Evolutionary conservation across 169 alveolate species (phyloP).

Genomic region (Nephromyces sp.): DNA sequence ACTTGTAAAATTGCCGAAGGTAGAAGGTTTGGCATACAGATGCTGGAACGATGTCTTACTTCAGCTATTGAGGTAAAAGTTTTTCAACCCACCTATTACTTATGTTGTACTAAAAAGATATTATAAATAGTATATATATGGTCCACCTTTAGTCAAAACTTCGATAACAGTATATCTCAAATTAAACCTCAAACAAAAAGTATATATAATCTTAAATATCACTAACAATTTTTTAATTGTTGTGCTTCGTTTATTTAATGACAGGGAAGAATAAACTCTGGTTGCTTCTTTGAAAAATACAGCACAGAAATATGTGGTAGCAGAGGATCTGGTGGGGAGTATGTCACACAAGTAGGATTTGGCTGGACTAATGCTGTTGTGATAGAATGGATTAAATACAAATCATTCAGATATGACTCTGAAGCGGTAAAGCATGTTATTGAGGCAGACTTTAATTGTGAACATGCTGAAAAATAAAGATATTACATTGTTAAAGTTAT

Average conservation of each 20-base stretch:
- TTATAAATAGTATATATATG: too few relatives aligned
- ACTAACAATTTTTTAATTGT: neutral
- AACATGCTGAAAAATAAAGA: neutral
- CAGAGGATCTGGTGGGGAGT: constrained; percentile 41
- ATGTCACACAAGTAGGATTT: constrained; percentile 35
- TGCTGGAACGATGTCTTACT: neutral
- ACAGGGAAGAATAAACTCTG: constrained; percentile 10
- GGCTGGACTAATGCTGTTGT: constrained; percentile 50
- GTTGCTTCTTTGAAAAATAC: constrained; percentile 36
- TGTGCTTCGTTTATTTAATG: neutral
- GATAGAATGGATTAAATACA: constrained; percentile 18
- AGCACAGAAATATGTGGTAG: constrained; percentile 23
- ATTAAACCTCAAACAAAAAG: too few relatives aligned
- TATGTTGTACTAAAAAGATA: too few relatives aligned
- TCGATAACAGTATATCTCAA: too few relatives aligned
- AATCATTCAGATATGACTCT: neutral
- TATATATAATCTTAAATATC: too few relatives aligned
- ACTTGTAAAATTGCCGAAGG: neutral
- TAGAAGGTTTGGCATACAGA: neutral
- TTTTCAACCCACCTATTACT: too few relatives aligned
- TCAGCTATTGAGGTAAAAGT: constrained; percentile 1
- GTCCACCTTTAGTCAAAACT: too few relatives aligned
- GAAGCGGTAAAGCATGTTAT: neutral
- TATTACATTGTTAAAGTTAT: too few relatives aligned
- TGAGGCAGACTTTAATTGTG: neutral